These are phyloP conservation scores for Alternaria tenuissima DNA, from an alignment of 2,329 filamentous ascomycete species.

Conservation along the genomic window DNA sequence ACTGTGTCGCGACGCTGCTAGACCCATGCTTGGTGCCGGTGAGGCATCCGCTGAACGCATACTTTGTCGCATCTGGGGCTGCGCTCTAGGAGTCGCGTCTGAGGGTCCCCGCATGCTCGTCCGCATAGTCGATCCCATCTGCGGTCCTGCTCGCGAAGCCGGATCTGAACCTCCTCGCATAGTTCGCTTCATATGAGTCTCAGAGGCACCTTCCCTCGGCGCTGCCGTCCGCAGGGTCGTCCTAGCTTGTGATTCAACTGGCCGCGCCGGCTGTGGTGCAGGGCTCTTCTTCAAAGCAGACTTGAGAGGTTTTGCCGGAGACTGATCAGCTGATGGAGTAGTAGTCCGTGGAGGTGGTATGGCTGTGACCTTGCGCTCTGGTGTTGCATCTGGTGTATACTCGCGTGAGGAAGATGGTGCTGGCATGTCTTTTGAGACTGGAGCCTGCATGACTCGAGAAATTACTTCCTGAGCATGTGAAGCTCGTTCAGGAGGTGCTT, in stretches of 20 bases:
- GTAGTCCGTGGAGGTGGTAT: constrained; percentile 7
- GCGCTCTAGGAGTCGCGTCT: constrained; percentile 13
- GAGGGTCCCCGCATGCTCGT: constrained; percentile 49
- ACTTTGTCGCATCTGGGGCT: constrained; percentile 57
- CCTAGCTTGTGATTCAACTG: constrained; percentile 21
- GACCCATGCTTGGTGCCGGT: constrained; percentile 35
- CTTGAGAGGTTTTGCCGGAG: constrained; percentile 46
- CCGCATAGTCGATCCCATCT: constrained; percentile 41
- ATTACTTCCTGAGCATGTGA: constrained; percentile 11
- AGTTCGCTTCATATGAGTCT: constrained; percentile 47
- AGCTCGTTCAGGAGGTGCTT: constrained; percentile 9
- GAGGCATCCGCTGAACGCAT: constrained; percentile 53
- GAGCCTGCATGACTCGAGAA: constrained; percentile 21
- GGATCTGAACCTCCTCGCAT: constrained; percentile 35
- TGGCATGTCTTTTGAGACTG: constrained; percentile 16
- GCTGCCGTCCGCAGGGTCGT: constrained; percentile 16
- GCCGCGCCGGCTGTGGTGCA: constrained; percentile 22
- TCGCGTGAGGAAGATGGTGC: constrained; percentile 5
- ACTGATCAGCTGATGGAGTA: constrained; percentile 23
- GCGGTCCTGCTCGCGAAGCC: constrained; percentile 19
- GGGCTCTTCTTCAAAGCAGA: constrained; percentile 54
- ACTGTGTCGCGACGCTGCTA: constrained; percentile 48
- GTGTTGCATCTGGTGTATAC: constrained; percentile 6
- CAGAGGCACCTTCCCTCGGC: constrained; percentile 14
- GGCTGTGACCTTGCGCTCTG: constrained; percentile 11